Percentiles rank a stretch among this genome's conserved stretches.
phyloP scores from a whole-genome alignment of 1,139 yeast species.

The Geotrichum phurueaensis region DNA sequence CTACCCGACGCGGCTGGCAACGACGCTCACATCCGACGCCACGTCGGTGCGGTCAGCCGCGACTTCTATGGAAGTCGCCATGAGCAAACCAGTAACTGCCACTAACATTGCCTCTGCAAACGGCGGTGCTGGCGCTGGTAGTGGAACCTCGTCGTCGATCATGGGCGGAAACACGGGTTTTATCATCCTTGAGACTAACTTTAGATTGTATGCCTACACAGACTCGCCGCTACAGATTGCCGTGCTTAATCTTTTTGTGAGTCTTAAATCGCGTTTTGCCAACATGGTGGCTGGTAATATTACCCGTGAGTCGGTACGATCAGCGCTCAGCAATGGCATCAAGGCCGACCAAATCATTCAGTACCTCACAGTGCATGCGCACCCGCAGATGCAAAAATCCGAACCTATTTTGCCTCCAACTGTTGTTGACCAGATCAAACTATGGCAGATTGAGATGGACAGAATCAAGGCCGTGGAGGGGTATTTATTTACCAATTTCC shows the following conservation, averaged over 20 bases:
- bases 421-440: conserved; percentile 86
- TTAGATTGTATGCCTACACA: conserved; percentile 88
- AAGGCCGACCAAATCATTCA: conserved; percentile 92
- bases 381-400: conserved; percentile 69
- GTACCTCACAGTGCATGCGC: conserved; percentile 87
- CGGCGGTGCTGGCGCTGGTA: conserved; percentile 23
- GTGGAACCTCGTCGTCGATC: conserved; percentile 19
- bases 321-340: conserved; percentile 81
- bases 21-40: conserved; percentile 79
- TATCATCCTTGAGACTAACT: conserved; percentile 86
- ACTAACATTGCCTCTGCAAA: conserved; percentile 17
- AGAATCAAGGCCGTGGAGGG: conserved; percentile 87
- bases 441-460: conserved; percentile 96
- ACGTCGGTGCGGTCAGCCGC: conserved; percentile 30
- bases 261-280: conserved; percentile 73
- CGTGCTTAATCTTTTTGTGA: conserved; percentile 79
- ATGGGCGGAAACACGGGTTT: conserved; percentile 46
- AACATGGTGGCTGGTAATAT: conserved; percentile 92
- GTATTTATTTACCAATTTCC: conserved; percentile 78
- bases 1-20: conserved; percentile 87
- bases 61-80: conserved; percentile 31
- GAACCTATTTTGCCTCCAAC: conserved; percentile 74
- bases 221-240: conserved; percentile 95
- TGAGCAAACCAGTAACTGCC: conserved; percentile 12
- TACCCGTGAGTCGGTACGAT: conserved; percentile 84